Evolutionary conservation across 2,329 filamentous ascomycete species (phyloP), one percentile per base, ranked within the genome.

Genomic region (Cladosporium sp.): DNA sequence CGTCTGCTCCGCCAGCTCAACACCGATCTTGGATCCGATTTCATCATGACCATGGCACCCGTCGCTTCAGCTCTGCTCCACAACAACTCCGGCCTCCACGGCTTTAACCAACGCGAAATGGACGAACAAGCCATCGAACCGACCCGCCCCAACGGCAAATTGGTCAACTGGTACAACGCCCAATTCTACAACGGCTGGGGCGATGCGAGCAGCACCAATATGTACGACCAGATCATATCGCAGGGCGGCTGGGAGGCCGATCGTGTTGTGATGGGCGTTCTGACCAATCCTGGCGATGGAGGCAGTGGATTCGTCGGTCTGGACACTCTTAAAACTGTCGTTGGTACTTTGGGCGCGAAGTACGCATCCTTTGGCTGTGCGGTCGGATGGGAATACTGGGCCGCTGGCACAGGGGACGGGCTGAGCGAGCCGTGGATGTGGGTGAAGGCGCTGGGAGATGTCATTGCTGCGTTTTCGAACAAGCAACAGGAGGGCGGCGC

Each of bases 141-240:
- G 3, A 36, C 53, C 48, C 62, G 63, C 19, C 64, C 66, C 1
- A 63, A 67, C 32, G 65, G 68, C 40, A 66, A 65, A 42, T 50
- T 68, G 1, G 63, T 68, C 15, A 64, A 64, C 17, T 68, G 66
- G 67, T 69, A 63, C 47, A 69, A 69, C 47, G 64, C 60, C 1
- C 68, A 69, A 48, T 68, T 68, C 59, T 69, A 69, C 58, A 65
- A 66, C 20, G 66, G 67, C 45, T 69, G 65, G 64, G 68, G 67
- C 35, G 63, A 68, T 39, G 62, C 64, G 8, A 63, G 61, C 28
- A 60, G 59, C 5, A 56, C 66, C 0, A 60, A 50, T 2, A 62
- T 62, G 53, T 69, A 68, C 62, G 61, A 69, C 19, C 56, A 57
- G 39, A 66, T 68, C 35, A 59, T 70, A 45, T 35, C 53, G 22